These are phyloP conservation scores for Ascochyta clinopodiicola DNA, from an alignment of 2,329 filamentous ascomycete genomes.

Conservation along the genomic window DNA sequence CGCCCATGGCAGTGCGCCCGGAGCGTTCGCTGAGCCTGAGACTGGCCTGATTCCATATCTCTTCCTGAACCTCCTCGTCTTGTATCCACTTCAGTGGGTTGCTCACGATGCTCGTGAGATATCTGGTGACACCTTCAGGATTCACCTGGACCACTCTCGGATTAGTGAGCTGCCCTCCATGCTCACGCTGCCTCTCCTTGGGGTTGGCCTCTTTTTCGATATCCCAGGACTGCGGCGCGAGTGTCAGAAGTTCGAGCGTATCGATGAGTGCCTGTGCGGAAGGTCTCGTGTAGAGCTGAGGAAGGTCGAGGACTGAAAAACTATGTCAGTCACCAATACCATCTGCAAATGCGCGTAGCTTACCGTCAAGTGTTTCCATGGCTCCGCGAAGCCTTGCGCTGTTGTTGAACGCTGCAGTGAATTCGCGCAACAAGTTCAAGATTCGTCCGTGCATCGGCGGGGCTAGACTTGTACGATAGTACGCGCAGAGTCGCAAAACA, in stretches of 20 bases:
- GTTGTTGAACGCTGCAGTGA: background rate
- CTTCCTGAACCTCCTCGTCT: constrained; percentile 69
- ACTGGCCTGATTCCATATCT: constrained; percentile 80
- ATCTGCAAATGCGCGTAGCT: background rate
- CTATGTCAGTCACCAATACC: constrained; percentile 18
- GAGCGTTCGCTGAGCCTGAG: constrained; percentile 83
- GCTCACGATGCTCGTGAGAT: constrained; percentile 72
- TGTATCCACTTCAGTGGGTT: constrained; percentile 72
- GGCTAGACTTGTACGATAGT: constrained; percentile 14
- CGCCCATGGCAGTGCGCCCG: constrained; percentile 73
- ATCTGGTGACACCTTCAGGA: constrained; percentile 63
- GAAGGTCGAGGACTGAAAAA: constrained; percentile 71
- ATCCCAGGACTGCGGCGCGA: constrained; percentile 74
- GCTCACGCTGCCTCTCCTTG: constrained; percentile 33
- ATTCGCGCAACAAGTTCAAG: constrained; percentile 18
- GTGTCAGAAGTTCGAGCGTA: constrained; percentile 70
- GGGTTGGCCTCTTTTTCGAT: constrained; percentile 50
- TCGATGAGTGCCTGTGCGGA: constrained; percentile 67
- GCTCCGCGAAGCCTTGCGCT: background rate
- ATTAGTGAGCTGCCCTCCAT: constrained; percentile 31
- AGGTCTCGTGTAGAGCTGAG: constrained; percentile 82
- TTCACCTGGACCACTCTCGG: constrained; percentile 33
- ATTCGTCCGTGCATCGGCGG: constrained; percentile 28
- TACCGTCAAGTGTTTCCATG: constrained; percentile 43
- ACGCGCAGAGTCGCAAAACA: background rate